Conservation (phyloP, 2,329 filamentous ascomycete genomes). For the Exserohilum rostratum region DNA sequence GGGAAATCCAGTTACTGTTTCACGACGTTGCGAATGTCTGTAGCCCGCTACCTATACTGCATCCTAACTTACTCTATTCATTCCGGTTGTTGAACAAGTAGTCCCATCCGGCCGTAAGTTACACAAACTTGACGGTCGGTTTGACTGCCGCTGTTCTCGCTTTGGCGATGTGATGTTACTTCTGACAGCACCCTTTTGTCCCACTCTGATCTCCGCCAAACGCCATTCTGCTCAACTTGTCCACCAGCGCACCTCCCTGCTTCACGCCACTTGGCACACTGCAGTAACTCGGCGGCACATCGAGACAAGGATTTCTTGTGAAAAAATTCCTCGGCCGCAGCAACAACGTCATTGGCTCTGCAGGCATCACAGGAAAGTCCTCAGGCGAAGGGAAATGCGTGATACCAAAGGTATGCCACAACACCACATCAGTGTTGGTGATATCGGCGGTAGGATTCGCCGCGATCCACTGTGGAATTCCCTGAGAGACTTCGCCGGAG, state of each 20-base stretch:
- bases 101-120: background rate
- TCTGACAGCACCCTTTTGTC: background rate
- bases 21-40: background rate
- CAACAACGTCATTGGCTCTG: conserved; percentile 31
- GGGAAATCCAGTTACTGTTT: background rate
- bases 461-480: conserved; percentile 24
- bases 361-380: conserved; percentile 42
- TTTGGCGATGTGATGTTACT: background rate
- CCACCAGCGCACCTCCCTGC: background rate
- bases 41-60: background rate
- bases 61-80: background rate
- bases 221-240: background rate
- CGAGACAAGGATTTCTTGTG: conserved; percentile 28
- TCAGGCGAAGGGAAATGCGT: conserved; percentile 40
- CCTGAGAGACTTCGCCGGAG: conserved; percentile 24
- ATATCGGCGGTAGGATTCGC: conserved; percentile 7
- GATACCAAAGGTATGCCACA: conserved; percentile 39
- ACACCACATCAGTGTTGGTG: conserved; percentile 33
- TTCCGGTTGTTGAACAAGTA: background rate
- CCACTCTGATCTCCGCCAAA: background rate
- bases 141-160: background rate
- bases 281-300: conserved; percentile 23
- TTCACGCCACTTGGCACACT: background rate
- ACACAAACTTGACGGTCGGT: background rate
- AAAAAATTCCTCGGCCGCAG: conserved; percentile 38